phyloP scores from a whole-genome alignment of 1,284 basidiomycete species.

The Thecaphora thlaspeos region DNA sequence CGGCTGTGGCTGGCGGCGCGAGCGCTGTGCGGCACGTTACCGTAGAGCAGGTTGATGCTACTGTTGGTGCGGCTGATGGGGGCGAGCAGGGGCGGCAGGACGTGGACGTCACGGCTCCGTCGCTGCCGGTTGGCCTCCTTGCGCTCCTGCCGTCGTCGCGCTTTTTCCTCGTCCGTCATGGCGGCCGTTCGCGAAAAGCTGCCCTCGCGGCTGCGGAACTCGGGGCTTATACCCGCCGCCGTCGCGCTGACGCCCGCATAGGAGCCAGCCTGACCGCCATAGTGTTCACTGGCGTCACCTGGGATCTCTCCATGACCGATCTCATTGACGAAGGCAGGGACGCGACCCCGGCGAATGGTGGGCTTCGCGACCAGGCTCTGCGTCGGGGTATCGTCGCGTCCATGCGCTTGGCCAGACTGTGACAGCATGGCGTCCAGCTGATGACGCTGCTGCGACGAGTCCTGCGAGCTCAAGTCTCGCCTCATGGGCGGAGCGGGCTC shows the following conservation, averaged over 20 bases:
- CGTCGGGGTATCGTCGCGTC: constrained; percentile 31
- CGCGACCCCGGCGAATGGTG: constrained; percentile 37
- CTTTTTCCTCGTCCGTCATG: not conserved
- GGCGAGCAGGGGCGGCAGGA: constrained; percentile 45
- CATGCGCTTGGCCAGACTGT: constrained; percentile 3
- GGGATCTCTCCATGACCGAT: constrained; percentile 46
- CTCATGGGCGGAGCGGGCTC: not conserved
- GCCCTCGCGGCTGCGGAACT: not conserved
- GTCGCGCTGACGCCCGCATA: not conserved
- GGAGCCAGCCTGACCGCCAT: not conserved
- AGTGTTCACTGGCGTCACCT: constrained; percentile 24
- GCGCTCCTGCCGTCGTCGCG: constrained; percentile 1
- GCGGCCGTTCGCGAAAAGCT: not conserved
- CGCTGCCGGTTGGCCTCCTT: constrained; percentile 26
- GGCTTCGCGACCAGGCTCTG: constrained; percentile 42
- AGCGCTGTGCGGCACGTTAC: constrained; percentile 19
- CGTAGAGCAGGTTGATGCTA: constrained; percentile 33
- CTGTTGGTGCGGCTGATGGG: constrained; percentile 34
- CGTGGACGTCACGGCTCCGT: constrained; percentile 40
- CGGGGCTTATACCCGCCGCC: not conserved
- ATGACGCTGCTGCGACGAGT: constrained; percentile 7
- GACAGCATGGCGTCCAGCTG: constrained; percentile 5
- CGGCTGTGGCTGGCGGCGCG: constrained; percentile 18
- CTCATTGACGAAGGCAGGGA: constrained; percentile 45
- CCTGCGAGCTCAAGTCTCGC: not conserved